Base-by-base conservation (phyloP, 805 yeast genomes). In the Suhomyces faveliae region DNA sequence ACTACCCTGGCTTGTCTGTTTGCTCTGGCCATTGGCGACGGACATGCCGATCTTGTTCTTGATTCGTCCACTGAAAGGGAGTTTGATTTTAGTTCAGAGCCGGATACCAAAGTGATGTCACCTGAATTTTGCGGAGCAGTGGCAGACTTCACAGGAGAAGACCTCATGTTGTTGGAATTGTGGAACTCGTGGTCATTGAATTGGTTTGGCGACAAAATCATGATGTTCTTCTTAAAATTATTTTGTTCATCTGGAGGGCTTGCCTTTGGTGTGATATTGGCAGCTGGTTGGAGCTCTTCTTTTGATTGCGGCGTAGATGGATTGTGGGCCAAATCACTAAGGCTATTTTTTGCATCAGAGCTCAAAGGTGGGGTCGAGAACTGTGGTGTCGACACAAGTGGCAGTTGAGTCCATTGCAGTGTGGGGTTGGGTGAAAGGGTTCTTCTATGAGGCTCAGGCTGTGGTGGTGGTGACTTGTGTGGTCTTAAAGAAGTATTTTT, bases 1-100 rank as follows among this genome's bases (percentile, higher is more conserved):
- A 73, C 68, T 7, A 73, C 76, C 23, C 77, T 61, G 2, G 78
- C 78, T 52, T 73, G 78, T 44, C 78, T 60, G 47, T 73, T 73
- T 5, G 63, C 72, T 51, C 59, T 67, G 1, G 76, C 78, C 59
- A 68, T 59, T 5, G 78, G 78, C 23, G 75, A 69, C 6, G 72
- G 58, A 21, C 68, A 62, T 10, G 57, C 59, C 1, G 71, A 60
- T 40, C 74, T 58, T 5, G 57, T 51, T 27, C 56, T 51, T 20
- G 49, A 46, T 4, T 46, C 53, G 5, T 64, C 71, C 9, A 52
- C 47, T 11, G 48, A 17, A 17, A 50, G 30, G 7, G 51, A 29
- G 29, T 37, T 46, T 22, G 51, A 22, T 22, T 27, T 39, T 19
- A 39, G 15, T 13, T 45, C 51, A 7, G 48, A 39, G 21, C 19